Percentiles rank a stretch among this genome's conserved stretches.
These are phyloP conservation scores for Hyphodiscus sp. DNA, from an alignment of 2,329 filamentous ascomycete species.

Conservation along the genomic window DNA sequence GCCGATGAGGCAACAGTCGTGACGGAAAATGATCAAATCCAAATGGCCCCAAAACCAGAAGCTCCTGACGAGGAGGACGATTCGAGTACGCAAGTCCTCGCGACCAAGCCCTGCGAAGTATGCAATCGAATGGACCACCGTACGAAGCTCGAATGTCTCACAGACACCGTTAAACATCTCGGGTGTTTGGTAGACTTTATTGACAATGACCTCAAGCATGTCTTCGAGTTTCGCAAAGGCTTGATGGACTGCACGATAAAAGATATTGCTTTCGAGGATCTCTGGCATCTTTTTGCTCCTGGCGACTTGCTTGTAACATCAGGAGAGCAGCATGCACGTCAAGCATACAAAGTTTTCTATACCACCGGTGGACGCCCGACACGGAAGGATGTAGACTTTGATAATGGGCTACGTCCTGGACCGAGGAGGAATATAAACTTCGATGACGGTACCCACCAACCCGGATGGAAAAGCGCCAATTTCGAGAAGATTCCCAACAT, in stretches of 20 bases:
- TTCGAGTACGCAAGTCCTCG: background rate
- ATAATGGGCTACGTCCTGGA: no score
- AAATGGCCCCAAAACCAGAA: background rate
- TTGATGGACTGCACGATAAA: background rate
- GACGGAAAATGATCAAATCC: background rate
- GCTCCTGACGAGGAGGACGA: no score
- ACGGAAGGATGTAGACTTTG: no score
- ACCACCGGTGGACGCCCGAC: background rate
- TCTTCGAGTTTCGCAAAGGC: constrained; percentile 1
- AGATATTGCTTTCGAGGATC: constrained; percentile 2
- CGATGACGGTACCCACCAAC: no score
- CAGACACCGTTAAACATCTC: background rate
- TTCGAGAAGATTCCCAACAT: no score
- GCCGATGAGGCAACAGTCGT: background rate
- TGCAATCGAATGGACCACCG: background rate
- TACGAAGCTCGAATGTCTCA: constrained; percentile 1
- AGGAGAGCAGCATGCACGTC: background rate
- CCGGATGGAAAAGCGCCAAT: no score
- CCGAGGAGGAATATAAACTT: no score
- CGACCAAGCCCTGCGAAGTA: background rate
- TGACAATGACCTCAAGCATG: constrained; percentile 1
- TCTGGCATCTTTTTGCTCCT: constrained; percentile 7
- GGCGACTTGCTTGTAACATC: constrained; percentile 2
- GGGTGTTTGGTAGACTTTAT: constrained; percentile 3
- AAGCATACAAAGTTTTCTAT: background rate